These are phyloP conservation scores for Berkeleyomyces basicola DNA, from an alignment of 2,329 filamentous ascomycete genomes.

Conservation along the genomic window DNA sequence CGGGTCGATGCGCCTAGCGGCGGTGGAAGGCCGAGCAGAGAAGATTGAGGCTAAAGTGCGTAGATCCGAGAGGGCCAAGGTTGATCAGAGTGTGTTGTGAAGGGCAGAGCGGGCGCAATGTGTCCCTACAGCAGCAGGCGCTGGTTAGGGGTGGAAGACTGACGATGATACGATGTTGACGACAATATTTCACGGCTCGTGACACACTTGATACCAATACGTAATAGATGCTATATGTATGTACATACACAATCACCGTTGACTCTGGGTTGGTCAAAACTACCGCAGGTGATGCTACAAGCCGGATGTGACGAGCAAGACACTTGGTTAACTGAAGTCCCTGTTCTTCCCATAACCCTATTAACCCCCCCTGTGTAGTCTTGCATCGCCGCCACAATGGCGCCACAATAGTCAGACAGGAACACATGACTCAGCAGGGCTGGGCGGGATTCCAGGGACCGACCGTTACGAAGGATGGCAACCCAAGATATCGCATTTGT, in stretches of 20 bases:
- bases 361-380: too few species aligned
- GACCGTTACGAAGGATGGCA: too few species aligned
- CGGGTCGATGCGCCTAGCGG: slow-evolving; percentile 51
- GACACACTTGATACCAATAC: too few species aligned
- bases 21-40: slow-evolving; percentile 51
- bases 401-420: neutral
- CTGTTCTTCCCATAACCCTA: too few species aligned
- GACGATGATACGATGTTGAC: too few species aligned
- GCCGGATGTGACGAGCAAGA: too few species aligned
- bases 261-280: too few species aligned
- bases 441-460: neutral
- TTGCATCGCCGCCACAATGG: neutral
- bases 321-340: too few species aligned
- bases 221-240: too few species aligned
- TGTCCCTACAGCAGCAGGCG: neutral
- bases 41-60: slow-evolving; percentile 48
- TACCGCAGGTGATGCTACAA: too few species aligned
- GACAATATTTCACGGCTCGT: too few species aligned
- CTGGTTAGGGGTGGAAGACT: neutral
- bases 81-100: slow-evolving; percentile 28
- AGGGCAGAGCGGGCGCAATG: neutral
- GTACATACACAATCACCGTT: too few species aligned
- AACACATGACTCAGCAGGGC: neutral
- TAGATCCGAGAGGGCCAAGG: slow-evolving; percentile 43
- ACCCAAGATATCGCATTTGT: neutral